Evolutionary conservation across 257 asterid species (phyloP).

Genomic region (Misopates orontium): DNA sequence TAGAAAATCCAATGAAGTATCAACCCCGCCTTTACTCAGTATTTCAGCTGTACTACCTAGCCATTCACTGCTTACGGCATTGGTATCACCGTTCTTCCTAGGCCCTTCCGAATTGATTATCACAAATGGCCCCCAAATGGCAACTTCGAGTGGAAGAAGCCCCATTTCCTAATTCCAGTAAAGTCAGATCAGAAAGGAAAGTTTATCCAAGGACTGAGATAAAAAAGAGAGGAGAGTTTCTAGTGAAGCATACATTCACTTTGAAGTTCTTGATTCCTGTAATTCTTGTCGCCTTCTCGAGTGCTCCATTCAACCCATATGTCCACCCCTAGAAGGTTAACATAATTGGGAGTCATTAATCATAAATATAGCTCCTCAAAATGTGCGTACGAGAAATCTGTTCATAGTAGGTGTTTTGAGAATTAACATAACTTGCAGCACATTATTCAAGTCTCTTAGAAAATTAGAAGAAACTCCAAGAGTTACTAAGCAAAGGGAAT

Average conservation of each 20-base stretch:
- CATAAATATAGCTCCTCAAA: too few species aligned
- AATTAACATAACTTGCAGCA: too few species aligned
- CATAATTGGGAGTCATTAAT: too few species aligned
- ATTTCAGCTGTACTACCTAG: conserved; percentile 67
- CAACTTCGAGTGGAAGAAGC: conserved; percentile 62
- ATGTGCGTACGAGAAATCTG: too few species aligned
- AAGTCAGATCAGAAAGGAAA: conserved; percentile 25
- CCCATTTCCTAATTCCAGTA: conserved; percentile 73
- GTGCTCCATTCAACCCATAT: conserved; percentile 77
- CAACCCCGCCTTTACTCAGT: conserved; percentile 54
- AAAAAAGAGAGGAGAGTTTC: conserved; percentile 19
- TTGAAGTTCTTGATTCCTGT: conserved; percentile 78
- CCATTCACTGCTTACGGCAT: conserved; percentile 64
- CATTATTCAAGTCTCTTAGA: too few species aligned
- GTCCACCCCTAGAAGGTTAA: conserved; percentile 74
- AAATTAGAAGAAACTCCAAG: too few species aligned
- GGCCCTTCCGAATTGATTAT: conserved; percentile 53
- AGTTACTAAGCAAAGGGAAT: too few species aligned
- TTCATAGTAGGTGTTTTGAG: too few species aligned
- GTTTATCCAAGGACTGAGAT: not conserved
- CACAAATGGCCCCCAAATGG: conserved; percentile 86
- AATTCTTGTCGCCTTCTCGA: conserved; percentile 66
- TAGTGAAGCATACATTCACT: conserved; percentile 46
- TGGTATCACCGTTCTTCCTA: conserved; percentile 33
- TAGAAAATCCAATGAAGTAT: conserved; percentile 56